Evolutionary conservation across 805 yeast species (phyloP).

Genomic region (Kurtzmaniella cleridarum): DNA sequence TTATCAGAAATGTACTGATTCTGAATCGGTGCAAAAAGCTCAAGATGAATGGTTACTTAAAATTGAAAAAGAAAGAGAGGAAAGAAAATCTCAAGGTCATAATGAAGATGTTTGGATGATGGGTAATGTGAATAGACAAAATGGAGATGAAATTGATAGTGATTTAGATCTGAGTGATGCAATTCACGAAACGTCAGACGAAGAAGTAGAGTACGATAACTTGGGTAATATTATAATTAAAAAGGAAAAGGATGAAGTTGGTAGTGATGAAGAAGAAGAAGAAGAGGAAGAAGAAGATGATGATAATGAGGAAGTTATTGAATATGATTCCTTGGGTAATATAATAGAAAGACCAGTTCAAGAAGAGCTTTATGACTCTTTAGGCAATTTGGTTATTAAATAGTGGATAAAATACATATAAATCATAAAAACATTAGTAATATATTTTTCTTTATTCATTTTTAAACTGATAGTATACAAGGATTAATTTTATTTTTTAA

Average conservation of each 20-base stretch:
- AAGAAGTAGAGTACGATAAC: slow-evolving; percentile 8
- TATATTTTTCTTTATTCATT: neutral
- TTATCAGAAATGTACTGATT: slow-evolving; percentile 77
- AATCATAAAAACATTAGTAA: too few species aligned
- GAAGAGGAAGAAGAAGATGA: slow-evolving; percentile 13
- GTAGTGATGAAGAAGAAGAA: slow-evolving; percentile 6
- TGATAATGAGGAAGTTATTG: slow-evolving; percentile 5
- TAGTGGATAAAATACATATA: neutral
- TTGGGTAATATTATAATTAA: slow-evolving; percentile 3
- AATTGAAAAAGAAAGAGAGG: slow-evolving; percentile 60
- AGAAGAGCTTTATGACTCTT: neutral
- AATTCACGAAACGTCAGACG: slow-evolving; percentile 9
- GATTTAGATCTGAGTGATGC: slow-evolving; percentile 8
- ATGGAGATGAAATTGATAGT: neutral
- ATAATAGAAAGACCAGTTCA: neutral
- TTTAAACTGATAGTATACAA: slow-evolving; percentile 1
- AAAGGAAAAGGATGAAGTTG: slow-evolving; percentile 1
- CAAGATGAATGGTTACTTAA: slow-evolving; percentile 70
- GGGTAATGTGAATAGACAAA: slow-evolving; percentile 65
- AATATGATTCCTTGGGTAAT: slow-evolving; percentile 16
- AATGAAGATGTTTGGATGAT: slow-evolving; percentile 68
- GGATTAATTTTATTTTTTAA: neutral
- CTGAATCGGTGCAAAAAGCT: slow-evolving; percentile 64
- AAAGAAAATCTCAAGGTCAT: slow-evolving; percentile 49
- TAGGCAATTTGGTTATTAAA: neutral